A percentile compares a stretch with the other conserved stretches of the same genome.
phyloP scores from a whole-genome alignment of 371 early-diverging fungal genomes.

The Conidiobolus incongruus region DNA sequence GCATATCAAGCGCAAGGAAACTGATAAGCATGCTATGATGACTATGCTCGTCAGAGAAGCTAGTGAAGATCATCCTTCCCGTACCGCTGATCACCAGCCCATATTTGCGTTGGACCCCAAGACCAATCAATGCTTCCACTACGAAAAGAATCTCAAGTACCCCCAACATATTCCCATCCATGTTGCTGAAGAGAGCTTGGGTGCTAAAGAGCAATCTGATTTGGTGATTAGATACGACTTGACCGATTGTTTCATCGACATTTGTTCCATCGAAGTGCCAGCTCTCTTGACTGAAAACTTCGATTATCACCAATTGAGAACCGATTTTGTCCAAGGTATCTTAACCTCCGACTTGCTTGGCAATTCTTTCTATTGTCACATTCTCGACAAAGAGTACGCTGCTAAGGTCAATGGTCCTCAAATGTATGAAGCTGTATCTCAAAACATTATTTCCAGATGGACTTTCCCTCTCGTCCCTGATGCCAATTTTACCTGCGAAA shows the following conservation, averaged over 20 bases:
- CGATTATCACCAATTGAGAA: conserved; percentile 80
- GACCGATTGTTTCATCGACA: conserved; percentile 79
- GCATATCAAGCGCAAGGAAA: conserved; percentile 21
- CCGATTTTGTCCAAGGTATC: conserved; percentile 81
- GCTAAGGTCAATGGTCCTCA: conserved; percentile 61
- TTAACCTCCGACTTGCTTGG: conserved; percentile 72
- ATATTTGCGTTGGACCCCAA: conserved; percentile 61
- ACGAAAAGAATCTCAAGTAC: conserved; percentile 41
- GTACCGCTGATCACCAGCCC: conserved; percentile 36
- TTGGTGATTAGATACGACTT: conserved; percentile 67
- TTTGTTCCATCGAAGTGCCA: conserved; percentile 81
- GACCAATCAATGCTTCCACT: conserved; percentile 56
- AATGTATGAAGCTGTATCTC: conserved; percentile 63
- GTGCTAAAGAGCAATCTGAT: conserved; percentile 18
- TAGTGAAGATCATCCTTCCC: conserved; percentile 19
- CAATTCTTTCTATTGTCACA: conserved; percentile 66
- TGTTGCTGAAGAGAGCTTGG: conserved; percentile 34
- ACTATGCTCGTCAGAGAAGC: conserved; percentile 66
- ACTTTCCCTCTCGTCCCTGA: conserved; percentile 85
- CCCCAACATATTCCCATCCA: conserved; percentile 32
- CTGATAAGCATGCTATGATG: conserved; percentile 80
- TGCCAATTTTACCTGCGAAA: conserved; percentile 37
- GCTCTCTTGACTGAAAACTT: conserved; percentile 91
- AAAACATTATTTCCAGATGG: conserved; percentile 79
- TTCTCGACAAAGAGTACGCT: conserved; percentile 57